These are phyloP conservation scores for Byssothecium circinans DNA, from an alignment of 2,329 filamentous ascomycete genomes.

Conservation along the genomic window DNA sequence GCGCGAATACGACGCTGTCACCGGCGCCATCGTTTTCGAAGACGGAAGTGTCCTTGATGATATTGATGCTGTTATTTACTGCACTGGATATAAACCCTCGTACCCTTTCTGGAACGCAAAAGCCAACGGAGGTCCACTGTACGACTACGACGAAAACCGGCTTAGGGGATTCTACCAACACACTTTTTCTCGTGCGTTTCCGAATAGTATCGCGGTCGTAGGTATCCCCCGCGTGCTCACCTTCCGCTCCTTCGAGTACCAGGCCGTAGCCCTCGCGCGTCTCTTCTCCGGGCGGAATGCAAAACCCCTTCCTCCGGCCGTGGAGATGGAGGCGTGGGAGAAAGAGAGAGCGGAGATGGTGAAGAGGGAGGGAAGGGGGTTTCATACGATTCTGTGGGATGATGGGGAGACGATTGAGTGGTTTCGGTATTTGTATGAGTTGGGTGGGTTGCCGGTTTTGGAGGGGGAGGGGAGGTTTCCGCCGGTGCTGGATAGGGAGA, in stretches of 20 bases:
- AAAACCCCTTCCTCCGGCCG: constrained; percentile 42
- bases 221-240: constrained; percentile 57
- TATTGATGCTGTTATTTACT: constrained; percentile 36
- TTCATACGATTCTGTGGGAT: constrained; percentile 59
- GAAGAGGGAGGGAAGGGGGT: constrained; percentile 43
- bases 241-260: constrained; percentile 60
- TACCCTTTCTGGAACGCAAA: constrained; percentile 55
- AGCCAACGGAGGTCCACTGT: constrained; percentile 50
- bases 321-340: constrained; percentile 55
- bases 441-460: constrained; percentile 55
- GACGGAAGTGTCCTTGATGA: constrained; percentile 24
- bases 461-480: constrained; percentile 42
- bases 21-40: constrained; percentile 26
- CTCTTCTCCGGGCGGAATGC: constrained; percentile 50
- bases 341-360: constrained; percentile 37
- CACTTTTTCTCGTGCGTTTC: constrained; percentile 42
- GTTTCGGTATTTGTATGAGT: constrained; percentile 50
- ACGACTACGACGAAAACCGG: constrained; percentile 52
- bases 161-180: constrained; percentile 49
- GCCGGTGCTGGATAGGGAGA: constrained; percentile 18
- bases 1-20: constrained; percentile 36
- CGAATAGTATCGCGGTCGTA: constrained; percentile 52
- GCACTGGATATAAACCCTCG: constrained; percentile 44
- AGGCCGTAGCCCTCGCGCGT: constrained; percentile 57
- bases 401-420: constrained; percentile 54